Evolutionary conservation across 768 basidiomycete genomes (phyloP), one percentile per base, ranked within the genome.

Genomic region (Myochromella boudieri): DNA sequence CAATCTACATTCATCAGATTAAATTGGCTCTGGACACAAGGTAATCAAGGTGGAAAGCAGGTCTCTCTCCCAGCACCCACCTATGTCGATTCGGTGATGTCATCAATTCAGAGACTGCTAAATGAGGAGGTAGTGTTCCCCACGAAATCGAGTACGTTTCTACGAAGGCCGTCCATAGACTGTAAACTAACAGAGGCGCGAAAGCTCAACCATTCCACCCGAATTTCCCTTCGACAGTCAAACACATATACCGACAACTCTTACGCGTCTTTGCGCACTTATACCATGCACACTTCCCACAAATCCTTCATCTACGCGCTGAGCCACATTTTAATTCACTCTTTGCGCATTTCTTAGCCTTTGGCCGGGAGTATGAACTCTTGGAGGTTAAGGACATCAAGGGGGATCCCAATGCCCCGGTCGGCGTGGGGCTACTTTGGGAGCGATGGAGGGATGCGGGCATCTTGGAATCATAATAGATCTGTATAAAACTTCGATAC

Each of bases 41-140:
- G n/a, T n/a, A 95, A 91, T 60, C 87, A 91, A 58, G 88, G 85
- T 60, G 88, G 93, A 48, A 91, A 92, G 62, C 85, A 87, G 50
- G 85, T 94, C 20, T 75, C 87, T 53, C 76, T 97, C 0, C 85
- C 95, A 1, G 95, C 95, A 11, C 93, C 95, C 5, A 95, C 91
- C 1, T 97, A 97, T 67, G 92, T 97, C 59, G 95, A 97, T 73
- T 95, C 91, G 53, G 95, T 97, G 58, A 93, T 97, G 87, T 92
- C 94, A 3, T 94, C 92, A 75, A 81, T 97, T 21, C 95, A 98
- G 65, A 94, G 90, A 61, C 77, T 95, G 21, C 75, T 97, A 25
- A 91, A 97, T 57, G 95, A 98, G 70, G 94, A 97, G 60, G 85
- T 82, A 56, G 83, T 87, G 44, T 97, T 97, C 75, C 95, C 95